phyloP scores from a whole-genome alignment of 768 basidiomycete genomes.

The Artomyces pyxidatus region DNA sequence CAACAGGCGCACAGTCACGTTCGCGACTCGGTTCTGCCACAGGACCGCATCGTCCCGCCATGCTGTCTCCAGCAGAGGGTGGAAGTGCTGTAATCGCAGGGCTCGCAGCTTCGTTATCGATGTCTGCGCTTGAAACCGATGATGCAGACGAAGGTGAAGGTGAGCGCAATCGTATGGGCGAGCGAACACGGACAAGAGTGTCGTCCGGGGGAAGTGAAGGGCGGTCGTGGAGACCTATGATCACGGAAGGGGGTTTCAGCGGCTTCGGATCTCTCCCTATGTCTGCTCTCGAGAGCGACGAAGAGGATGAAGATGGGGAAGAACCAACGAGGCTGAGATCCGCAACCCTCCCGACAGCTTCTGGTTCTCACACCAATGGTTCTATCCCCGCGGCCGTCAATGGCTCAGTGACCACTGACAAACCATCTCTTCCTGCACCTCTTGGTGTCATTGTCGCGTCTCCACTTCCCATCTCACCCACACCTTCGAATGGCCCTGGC shows the following conservation, averaged over 20 bases:
- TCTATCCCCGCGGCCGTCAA: too few relatives aligned
- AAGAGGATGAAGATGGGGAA: conserved; percentile 27
- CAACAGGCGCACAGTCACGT: conserved; percentile 1
- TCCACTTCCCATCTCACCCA: conserved; percentile 2
- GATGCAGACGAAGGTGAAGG: conserved; percentile 16
- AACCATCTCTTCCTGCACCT: too few relatives aligned
- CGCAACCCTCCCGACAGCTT: not conserved
- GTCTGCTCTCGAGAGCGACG: conserved; percentile 47
- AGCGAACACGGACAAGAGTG: not conserved
- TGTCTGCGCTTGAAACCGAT: conserved; percentile 25
- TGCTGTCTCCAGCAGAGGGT: conserved; percentile 6
- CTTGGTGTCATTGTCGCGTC: not conserved
- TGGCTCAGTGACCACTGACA: too few relatives aligned
- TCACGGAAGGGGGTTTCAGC: not conserved
- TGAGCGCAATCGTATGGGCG: conserved; percentile 15
- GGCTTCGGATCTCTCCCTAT: conserved; percentile 35
- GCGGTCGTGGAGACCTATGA: not conserved
- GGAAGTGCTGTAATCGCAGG: conserved; percentile 7
- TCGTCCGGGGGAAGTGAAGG: not conserved
- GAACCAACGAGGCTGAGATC: conserved; percentile 9
- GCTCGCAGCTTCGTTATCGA: conserved; percentile 9
- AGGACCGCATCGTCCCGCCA: conserved; percentile 1
- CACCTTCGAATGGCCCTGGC: not conserved
- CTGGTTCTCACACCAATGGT: not conserved
- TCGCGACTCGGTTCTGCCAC: conserved; percentile 10